Evolutionary conservation across 2,329 filamentous ascomycete genomes (phyloP), one percentile per base, ranked within the genome.

Genomic region (Pseudogymnoascus destructans): DNA sequence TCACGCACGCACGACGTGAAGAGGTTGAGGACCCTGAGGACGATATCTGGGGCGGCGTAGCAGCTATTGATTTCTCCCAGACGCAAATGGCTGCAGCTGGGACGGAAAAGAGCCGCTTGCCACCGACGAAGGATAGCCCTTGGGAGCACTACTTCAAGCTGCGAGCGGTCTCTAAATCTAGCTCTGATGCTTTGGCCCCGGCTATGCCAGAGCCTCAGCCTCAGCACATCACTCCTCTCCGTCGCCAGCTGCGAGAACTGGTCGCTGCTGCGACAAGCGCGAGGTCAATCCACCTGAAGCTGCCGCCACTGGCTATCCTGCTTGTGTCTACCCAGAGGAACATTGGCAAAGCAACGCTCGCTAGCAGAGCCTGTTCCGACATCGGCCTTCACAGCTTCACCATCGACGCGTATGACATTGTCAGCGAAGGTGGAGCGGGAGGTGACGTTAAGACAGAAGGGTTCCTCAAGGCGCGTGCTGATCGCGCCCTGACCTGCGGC

Each of bases 371-470:
- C 3, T 95, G 90, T 69, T 80, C 86, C 2, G 92, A 96, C 66
- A 85, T 96, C 62, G 93, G 93, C 3, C 76, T 97, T 13, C 93
- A 98, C 69, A 87, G 84, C 0, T 97, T 95, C 69, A 73, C 81
- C 0, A 87, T 98, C 57, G 90, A 97, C 69, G 87, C 89, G 0
- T 95, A 95, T 66, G 93, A 98, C 66, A 89, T 98, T 40, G 76
- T 95, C 3, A 92, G 89, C n/a, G 92, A 97, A 69, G 89, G 89
- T 11, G 86, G 86, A 46, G 86, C 86, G 0, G 89, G 89, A 57
- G 86, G 87, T 58, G 93, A 98, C 68, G 87, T 95, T 25, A 96
- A 97, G 72, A 95, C 91, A 0, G 92, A 96, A 68, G 91, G 88
- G 0, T 87, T 95, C 64, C 74, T 98, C 13, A 87, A 93, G 67